phyloP scores from a whole-genome alignment of 371 early-diverging fungal genomes.

The Apophysomyces ossiformis region DNA sequence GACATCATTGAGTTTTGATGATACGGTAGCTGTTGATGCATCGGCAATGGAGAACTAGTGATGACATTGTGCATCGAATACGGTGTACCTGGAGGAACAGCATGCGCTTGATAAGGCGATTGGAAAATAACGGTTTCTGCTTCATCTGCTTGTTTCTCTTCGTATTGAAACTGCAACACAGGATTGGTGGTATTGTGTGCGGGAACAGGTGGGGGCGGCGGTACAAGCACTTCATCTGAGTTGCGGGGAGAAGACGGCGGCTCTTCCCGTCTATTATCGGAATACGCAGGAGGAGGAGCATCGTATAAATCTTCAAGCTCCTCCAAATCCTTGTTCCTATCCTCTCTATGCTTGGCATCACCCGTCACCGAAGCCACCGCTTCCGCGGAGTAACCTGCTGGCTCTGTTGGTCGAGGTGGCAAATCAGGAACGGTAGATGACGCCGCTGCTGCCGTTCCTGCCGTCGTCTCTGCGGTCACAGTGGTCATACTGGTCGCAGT shows the following conservation, averaged over 20 bases:
- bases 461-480: neutral
- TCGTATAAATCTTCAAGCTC: slow-evolving; percentile 40
- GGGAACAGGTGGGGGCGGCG: slow-evolving; percentile 20
- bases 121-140: neutral
- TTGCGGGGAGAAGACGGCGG: slow-evolving; percentile 26
- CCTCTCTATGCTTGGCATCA: slow-evolving; percentile 28
- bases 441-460: slow-evolving; percentile 4
- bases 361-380: slow-evolving; percentile 32
- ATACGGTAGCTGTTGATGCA: slow-evolving; percentile 26
- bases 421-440: slow-evolving; percentile 3
- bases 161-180: neutral
- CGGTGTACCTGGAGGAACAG: slow-evolving; percentile 15
- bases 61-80: slow-evolving; percentile 20
- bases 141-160: slow-evolving; percentile 9
- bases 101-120: slow-evolving; percentile 29
- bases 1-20: slow-evolving; percentile 17
- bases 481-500: too few relatives aligned
- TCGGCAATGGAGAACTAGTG: slow-evolving; percentile 27
- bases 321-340: slow-evolving; percentile 29
- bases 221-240: slow-evolving; percentile 17
- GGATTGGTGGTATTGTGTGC: neutral
- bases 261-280: slow-evolving; percentile 13
- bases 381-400: slow-evolving; percentile 21
- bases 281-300: slow-evolving; percentile 47
- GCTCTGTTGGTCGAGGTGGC: slow-evolving; percentile 13